These are phyloP conservation scores for Tetragonia tetragonoides DNA, from an alignment of 148 eudicot species.

Conservation along the genomic window DNA sequence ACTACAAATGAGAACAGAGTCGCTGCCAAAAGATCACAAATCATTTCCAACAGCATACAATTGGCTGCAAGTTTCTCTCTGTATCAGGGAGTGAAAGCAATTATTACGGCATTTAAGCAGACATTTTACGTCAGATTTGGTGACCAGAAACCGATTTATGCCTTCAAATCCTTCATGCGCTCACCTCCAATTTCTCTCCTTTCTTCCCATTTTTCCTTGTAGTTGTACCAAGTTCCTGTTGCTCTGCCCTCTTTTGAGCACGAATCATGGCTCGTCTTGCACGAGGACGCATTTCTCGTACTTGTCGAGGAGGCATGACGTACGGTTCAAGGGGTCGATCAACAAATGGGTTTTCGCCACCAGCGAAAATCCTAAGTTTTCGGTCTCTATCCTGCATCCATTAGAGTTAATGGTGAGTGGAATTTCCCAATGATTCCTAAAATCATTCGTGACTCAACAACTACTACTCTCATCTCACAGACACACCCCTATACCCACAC, in stretches of 20 bases:
- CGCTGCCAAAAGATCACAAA: not conserved
- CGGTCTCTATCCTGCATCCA: conserved; percentile 74
- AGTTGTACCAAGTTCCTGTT: conserved; percentile 43
- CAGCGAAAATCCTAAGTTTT: conserved; percentile 85
- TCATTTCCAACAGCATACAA: not conserved
- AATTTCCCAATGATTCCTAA: not conserved
- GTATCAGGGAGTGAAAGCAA: not conserved
- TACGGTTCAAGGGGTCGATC: conserved; percentile 76
- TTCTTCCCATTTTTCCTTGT: conserved; percentile 43
- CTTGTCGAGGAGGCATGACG: conserved; percentile 80
- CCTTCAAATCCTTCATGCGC: conserved; percentile 25
- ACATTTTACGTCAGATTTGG: not conserved
- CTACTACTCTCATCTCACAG: not conserved
- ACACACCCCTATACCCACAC: not conserved
- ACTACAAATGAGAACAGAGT: not conserved
- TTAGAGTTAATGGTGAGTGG: not conserved
- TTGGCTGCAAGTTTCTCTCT: not conserved
- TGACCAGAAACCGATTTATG: not conserved
- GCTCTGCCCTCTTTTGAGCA: conserved; percentile 76
- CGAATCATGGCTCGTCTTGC: conserved; percentile 84
- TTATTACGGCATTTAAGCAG: conserved; percentile 4
- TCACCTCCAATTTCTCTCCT: conserved; percentile 31
- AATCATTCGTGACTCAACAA: not conserved
- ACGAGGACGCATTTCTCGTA: conserved; percentile 90
- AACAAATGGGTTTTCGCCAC: conserved; percentile 79